Evolutionary conservation across 306 rosid genomes (phyloP).

Genomic region (Pachyrhizus erosus): DNA sequence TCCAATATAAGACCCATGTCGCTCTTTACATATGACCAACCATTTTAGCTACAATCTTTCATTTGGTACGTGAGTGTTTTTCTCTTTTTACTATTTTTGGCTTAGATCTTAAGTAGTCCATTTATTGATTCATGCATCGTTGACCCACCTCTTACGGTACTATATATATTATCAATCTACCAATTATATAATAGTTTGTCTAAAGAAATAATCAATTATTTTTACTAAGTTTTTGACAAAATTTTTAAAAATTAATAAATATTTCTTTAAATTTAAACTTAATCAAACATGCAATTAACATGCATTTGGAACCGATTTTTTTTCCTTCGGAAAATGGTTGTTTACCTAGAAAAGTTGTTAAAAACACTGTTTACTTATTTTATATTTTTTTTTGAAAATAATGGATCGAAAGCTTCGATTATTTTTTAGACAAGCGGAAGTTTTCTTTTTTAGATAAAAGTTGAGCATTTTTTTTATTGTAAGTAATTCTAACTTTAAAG

Average conservation of each 20-base stretch:
- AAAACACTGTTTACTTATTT: too few species aligned
- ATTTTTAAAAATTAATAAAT: not conserved
- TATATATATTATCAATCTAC: not conserved
- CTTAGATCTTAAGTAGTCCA: slow-evolving; percentile 35
- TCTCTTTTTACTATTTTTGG: not conserved
- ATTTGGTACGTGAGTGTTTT: not conserved
- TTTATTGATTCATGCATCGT: slow-evolving; percentile 35
- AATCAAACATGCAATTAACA: not conserved
- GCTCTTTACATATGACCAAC: not conserved
- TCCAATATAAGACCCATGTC: not conserved
- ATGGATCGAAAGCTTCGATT: too few species aligned
- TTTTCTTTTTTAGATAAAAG: too few species aligned
- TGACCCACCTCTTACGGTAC: slow-evolving; percentile 39
- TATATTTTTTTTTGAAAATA: too few species aligned
- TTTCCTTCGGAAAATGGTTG: not conserved
- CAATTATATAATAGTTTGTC: not conserved
- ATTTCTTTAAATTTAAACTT: not conserved
- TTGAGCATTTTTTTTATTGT: too few species aligned
- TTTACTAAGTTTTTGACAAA: not conserved
- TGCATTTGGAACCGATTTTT: not conserved
- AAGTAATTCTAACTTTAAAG: too few species aligned
- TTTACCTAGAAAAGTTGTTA: too few species aligned
- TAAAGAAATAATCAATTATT: too few species aligned
- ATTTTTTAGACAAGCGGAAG: too few species aligned
- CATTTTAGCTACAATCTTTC: not conserved